Evolutionary conservation across 1,284 basidiomycete species (phyloP), one percentile per base, ranked within the genome.

Genomic region (Testicularia cyperi): DNA sequence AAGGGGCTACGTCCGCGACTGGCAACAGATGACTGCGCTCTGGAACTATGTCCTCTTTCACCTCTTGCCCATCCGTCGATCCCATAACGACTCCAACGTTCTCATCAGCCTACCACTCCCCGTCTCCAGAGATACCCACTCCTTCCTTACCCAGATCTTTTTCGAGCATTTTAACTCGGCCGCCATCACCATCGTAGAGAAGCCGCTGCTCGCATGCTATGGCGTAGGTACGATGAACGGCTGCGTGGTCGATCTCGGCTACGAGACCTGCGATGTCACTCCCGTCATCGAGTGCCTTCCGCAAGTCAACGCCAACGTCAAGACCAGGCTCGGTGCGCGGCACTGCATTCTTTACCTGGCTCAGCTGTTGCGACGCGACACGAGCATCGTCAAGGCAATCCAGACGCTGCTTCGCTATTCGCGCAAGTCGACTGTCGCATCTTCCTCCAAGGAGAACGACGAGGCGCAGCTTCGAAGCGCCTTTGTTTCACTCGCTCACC

Each of bases 111-210:
- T 92, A 40, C 80, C 83, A 1, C 78, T 86, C 0, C 84, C 86
- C 16, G 82, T 91, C 16, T 82, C 88, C n/a, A 83, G 87, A 40
- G 81, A 83, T 41, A 82, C 84, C 5, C 83, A 86, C 72, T 89
- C 94, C 71, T 81, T 81, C 34, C 81, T 87, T 70, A 87, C 87
- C 61, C 90, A 89, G 72, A 82, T 92, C 45, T 91, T 95, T 75
- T 98, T 97, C 72, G 92, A 97, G 75, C 84, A 86, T n/a, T 89
- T 96, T 82, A 95, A 96, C 74, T 85, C 87, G 31, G 88, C 94
- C 4, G 88, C 85, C 21, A 84, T 96, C 60, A 84, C 84, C 31
- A 81, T 95, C 61, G 81, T 94, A 30, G 88, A 94, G 55, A 85
- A 89, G 2, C 86, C 92, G 5, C 83, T 94, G 70, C 84, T 88